Base-by-base conservation (phyloP, 2,329 filamentous ascomycete genomes). In the Fusarium tjaetaba region DNA sequence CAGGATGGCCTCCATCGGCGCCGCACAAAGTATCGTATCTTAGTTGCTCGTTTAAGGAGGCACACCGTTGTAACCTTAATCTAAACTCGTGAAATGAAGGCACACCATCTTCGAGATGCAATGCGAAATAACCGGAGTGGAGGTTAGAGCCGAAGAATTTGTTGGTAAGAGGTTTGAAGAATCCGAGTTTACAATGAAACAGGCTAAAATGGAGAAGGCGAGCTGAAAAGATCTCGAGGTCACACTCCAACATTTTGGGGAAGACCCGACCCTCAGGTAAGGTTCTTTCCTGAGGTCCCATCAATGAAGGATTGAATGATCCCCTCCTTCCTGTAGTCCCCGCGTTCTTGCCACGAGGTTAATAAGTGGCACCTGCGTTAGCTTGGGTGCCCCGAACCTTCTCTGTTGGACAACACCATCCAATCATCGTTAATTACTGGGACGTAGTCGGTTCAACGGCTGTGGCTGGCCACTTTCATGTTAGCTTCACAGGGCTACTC, bases 351-450 rank as follows among this genome's bases (percentile, higher is more conserved):
- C 55, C 61, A 67, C 49, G 42, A 68, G 65, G 48, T n/a, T 10
- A 62, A 61, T 8, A 62, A 61, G 62, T 24, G 68, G 53, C 70
- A 67, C 70, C 66, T 73, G 66, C 65, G 57, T 73, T 70, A 46
- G 65, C 53, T 45, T 70, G n/a, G 15, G 49, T 18, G 61, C 18
- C 49, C n/a, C 14, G 13, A n/a, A 53, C 53, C 30, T 58, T 28
- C 16, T 57, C 34, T 63, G 26, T 59, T 51, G 32, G 18, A 20
- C 46, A 18, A 20, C 36, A 38, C 18, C 38, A 39, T 34, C 55
- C 56, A 42, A n/a, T 43, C 16, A 24, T 14, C 46, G 22, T 20
- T n/a, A 10, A 32, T 32, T 43, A 39, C 18, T 38, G 18, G 18
- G 28, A 28, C 28, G 28, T 39, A 30, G 16, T 48, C 52, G 43